Percentiles rank a stretch among this genome's conserved stretches.
Conservation (phyloP, 805 yeast genomes). For the Sugiyamaella boreocaroliniensis region DNA sequence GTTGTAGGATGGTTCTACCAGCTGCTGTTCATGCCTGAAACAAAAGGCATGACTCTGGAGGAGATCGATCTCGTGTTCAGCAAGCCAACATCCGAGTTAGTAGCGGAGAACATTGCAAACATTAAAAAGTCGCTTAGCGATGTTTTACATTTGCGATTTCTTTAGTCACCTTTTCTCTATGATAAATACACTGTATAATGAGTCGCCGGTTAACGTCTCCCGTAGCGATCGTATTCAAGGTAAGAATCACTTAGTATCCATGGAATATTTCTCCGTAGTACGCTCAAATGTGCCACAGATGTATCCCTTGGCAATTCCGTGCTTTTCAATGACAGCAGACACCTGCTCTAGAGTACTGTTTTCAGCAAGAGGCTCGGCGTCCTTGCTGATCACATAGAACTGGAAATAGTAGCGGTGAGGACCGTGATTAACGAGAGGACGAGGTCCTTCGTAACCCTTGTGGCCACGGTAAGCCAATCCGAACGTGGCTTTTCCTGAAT, state of each 20-base stretch:
- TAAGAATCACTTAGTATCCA: background rate
- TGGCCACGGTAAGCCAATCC: constrained; percentile 13
- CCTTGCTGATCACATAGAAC: constrained; percentile 11
- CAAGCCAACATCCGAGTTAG: constrained; percentile 38
- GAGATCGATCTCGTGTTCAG: constrained; percentile 59
- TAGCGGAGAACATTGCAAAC: constrained; percentile 27
- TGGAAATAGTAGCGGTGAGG: constrained; percentile 18
- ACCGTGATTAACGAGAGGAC: constrained; percentile 17
- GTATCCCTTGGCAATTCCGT: constrained; percentile 11
- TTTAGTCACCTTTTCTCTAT: no score
- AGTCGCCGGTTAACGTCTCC: no score
- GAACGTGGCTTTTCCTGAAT: constrained; percentile 1
- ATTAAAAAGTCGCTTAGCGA: constrained; percentile 15
- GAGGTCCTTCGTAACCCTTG: constrained; percentile 15
- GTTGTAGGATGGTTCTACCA: constrained; percentile 41
- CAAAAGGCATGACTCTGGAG: constrained; percentile 62
- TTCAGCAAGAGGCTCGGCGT: constrained; percentile 1
- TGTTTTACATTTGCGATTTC: constrained; percentile 3
- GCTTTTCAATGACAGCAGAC: background rate
- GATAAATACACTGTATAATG: background rate
- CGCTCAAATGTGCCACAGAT: constrained; percentile 16
- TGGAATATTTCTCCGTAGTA: constrained; percentile 6
- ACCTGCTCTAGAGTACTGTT: background rate
- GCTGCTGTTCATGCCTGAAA: constrained; percentile 57
- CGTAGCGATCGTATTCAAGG: no score